A percentile compares a stretch with the other conserved stretches of the same genome.
Evolutionary conservation across 805 yeast genomes (phyloP).

Genomic region (Candida insectorum): DNA sequence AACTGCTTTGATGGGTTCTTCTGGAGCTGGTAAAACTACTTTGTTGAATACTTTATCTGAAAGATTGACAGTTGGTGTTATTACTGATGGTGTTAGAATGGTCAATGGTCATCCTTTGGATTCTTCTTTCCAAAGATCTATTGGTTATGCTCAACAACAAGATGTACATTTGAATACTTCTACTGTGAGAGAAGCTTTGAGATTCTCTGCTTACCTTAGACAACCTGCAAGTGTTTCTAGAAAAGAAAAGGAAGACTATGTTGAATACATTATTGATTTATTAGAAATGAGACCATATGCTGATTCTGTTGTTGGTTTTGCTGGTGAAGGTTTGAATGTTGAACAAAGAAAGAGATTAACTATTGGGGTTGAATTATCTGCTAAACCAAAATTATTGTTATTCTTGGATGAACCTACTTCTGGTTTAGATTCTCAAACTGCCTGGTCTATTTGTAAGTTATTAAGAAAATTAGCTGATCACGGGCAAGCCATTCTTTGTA

Average conservation of each 20-base stretch:
- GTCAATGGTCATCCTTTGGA: conserved; percentile 67
- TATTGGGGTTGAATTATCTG: conserved; percentile 40
- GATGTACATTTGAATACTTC: conserved; percentile 68
- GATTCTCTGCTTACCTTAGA: conserved; percentile 69
- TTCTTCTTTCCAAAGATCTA: conserved; percentile 67
- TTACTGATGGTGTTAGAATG: conserved; percentile 54
- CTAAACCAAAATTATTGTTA: conserved; percentile 38
- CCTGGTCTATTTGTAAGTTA: conserved; percentile 39
- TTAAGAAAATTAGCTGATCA: too few species aligned
- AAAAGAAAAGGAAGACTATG: conserved; percentile 62
- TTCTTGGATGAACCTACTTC: conserved; percentile 64
- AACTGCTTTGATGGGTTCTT: conserved; percentile 82
- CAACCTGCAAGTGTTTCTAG: conserved; percentile 58
- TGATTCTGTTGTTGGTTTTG: conserved; percentile 73
- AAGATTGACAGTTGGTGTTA: conserved; percentile 66
- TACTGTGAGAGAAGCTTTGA: conserved; percentile 72
- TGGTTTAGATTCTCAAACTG: conserved; percentile 54
- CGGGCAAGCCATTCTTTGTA: conserved; percentile 42
- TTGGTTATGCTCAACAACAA: conserved; percentile 81
- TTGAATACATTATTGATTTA: conserved; percentile 61
- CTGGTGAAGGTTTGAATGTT: conserved; percentile 57
- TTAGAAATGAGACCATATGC: conserved; percentile 69
- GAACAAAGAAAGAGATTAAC: conserved; percentile 41
- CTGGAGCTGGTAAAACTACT: conserved; percentile 87
- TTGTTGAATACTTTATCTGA: conserved; percentile 69